Evolutionary conservation across 2,329 filamentous ascomycete species (phyloP).

Genomic region (Epichloe uncinata): DNA sequence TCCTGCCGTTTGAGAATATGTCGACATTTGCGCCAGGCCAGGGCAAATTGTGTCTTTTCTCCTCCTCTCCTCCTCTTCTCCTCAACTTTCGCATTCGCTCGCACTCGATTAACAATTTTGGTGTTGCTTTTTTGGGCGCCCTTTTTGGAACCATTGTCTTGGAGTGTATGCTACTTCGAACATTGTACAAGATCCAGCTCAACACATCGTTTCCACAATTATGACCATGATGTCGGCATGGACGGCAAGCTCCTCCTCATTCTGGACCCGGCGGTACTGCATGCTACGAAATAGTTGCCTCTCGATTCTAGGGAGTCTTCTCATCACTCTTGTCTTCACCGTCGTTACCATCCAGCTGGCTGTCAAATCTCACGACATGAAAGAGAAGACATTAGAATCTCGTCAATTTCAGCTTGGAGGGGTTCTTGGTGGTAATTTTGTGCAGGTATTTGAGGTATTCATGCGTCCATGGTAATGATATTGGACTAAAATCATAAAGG

Average conservation of each 20-base stretch:
- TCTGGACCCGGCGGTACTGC: neutral
- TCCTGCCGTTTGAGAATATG: neutral
- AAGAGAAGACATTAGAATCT: constrained; percentile 1
- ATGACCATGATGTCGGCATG: neutral
- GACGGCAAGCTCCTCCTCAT: neutral
- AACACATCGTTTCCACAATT: neutral
- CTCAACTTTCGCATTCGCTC: neutral
- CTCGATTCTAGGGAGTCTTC: neutral
- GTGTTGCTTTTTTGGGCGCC: neutral
- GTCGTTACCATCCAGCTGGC: constrained; percentile 3
- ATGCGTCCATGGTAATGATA: neutral
- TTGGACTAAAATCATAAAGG: neutral
- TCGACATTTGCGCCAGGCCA: neutral
- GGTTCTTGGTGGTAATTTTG: constrained; percentile 7
- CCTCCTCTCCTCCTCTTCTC: neutral
- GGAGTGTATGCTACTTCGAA: constrained; percentile 11
- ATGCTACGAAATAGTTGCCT: neutral
- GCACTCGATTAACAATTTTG: neutral
- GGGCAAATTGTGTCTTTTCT: neutral
- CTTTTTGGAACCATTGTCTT: constrained; percentile 12
- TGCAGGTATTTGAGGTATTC: constrained; percentile 6
- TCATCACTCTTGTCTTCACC: constrained; percentile 5
- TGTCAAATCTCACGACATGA: neutral
- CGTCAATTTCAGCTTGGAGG: constrained; percentile 15
- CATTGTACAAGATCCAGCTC: neutral